phyloP scores from a whole-genome alignment of 495 filamentous ascomycete genomes.

The Recurvomyces mirabilis region DNA sequence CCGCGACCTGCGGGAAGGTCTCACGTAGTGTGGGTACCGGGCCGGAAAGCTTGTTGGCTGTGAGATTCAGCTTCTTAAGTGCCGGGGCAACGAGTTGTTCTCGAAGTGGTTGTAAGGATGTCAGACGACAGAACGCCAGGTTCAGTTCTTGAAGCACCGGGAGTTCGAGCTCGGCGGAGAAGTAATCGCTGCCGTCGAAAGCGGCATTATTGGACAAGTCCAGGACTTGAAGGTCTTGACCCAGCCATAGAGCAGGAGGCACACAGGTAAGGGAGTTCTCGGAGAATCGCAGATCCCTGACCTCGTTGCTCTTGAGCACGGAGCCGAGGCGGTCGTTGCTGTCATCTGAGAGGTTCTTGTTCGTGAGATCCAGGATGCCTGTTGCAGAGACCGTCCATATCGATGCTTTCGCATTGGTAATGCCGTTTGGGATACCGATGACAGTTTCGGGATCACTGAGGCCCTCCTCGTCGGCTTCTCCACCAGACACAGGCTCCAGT shows the following conservation, averaged over 20 bases:
- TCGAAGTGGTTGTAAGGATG: conserved; percentile 50
- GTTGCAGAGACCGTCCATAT: conserved; percentile 23
- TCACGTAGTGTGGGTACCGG: conserved; percentile 47
- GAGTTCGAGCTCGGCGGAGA: conserved; percentile 53
- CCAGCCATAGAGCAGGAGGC: conserved; percentile 53
- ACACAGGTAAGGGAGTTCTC: conserved; percentile 64
- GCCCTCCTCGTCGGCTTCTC: too few species aligned
- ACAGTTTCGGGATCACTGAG: conserved; percentile 4
- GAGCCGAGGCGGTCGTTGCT: conserved; percentile 34
- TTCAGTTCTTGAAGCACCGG: conserved; percentile 66
- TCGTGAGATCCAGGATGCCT: conserved; percentile 32
- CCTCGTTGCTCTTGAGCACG: conserved; percentile 34
- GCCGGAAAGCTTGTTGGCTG: conserved; percentile 60
- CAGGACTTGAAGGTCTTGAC: conserved; percentile 56
- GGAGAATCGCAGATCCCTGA: conserved; percentile 54
- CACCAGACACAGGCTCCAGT: conserved; percentile 50
- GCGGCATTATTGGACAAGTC: conserved; percentile 76
- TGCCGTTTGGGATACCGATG: background rate
- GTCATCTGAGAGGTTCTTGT: conserved; percentile 39
- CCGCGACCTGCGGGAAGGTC: conserved; percentile 53
- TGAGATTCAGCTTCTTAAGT: conserved; percentile 66
- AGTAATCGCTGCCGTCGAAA: conserved; percentile 41
- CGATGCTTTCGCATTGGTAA: background rate
- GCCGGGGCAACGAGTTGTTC: conserved; percentile 55
- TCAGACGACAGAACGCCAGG: conserved; percentile 57